Conservation (phyloP, 768 basidiomycete species). For the Phaeotremella skinneri region DNA sequence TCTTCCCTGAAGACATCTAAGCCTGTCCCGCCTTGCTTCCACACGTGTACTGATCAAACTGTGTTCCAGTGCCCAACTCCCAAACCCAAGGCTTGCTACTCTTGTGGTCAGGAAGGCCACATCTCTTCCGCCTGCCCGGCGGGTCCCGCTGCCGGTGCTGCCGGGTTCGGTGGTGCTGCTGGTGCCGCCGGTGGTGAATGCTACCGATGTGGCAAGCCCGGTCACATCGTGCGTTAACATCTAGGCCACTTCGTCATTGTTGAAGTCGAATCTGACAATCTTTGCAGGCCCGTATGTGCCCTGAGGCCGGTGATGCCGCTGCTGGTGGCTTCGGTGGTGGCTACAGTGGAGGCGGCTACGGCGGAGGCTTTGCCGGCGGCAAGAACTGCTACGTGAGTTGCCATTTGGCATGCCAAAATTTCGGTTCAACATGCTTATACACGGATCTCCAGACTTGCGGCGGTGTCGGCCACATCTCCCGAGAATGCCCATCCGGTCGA, state of each 20-base stretch:
- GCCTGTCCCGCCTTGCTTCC: neutral
- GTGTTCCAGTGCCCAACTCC: constrained; percentile 46
- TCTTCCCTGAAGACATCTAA: neutral
- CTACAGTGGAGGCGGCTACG: constrained; percentile 32
- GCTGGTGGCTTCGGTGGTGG: constrained; percentile 29
- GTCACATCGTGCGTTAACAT: constrained; percentile 44
- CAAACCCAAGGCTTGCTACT: constrained; percentile 51
- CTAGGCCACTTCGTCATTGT: neutral
- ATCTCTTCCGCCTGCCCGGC: constrained; percentile 47
- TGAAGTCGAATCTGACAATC: constrained; percentile 1
- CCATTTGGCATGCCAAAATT: no score
- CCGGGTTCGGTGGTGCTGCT: constrained; percentile 31
- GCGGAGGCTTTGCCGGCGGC: constrained; percentile 27
- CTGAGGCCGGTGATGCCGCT: constrained; percentile 36
- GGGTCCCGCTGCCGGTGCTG: constrained; percentile 37
- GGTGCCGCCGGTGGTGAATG: constrained; percentile 45
- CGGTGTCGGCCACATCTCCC: constrained; percentile 52
- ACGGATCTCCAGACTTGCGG: constrained; percentile 49
- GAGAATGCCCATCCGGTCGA: constrained; percentile 48
- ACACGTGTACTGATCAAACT: neutral
- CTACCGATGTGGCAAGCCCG: constrained; percentile 51
- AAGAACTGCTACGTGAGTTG: constrained; percentile 52
- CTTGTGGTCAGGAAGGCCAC: constrained; percentile 51
- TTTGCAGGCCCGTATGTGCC: constrained; percentile 47
- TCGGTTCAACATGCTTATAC: no score